A percentile compares a stretch with the other conserved stretches of the same genome.
Conservation (phyloP, 2,329 filamentous ascomycete species). For the Fusarium protoensiforme region DNA sequence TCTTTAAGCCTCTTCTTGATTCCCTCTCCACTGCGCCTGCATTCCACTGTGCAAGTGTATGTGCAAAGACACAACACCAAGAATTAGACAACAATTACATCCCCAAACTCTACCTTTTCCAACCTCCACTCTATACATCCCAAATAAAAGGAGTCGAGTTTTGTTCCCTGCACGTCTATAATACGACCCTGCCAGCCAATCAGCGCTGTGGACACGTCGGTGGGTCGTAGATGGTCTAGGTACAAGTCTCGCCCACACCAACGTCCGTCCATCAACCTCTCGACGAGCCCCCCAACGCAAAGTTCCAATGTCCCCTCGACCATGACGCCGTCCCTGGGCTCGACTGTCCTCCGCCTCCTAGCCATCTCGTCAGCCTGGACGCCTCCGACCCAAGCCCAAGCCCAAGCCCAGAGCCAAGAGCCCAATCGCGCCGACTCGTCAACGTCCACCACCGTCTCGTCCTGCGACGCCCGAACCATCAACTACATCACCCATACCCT, state of each 20-base stretch:
- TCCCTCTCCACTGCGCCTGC: not conserved
- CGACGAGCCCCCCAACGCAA: not conserved
- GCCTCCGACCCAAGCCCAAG: slow-evolving; percentile 1
- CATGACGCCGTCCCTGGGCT: slow-evolving; percentile 36
- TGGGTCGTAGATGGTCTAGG: not conserved
- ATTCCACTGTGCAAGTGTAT: not conserved
- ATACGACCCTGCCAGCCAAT: not conserved
- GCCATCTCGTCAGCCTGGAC: slow-evolving; percentile 16
- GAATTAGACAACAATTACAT: not conserved
- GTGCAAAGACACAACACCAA: not conserved
- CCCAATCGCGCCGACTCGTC: slow-evolving; percentile 16
- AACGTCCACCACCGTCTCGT: slow-evolving; percentile 17
- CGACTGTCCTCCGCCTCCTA: slow-evolving; percentile 14
- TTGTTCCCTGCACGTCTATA: not conserved
- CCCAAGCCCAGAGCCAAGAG: slow-evolving; percentile 10
- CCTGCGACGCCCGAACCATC: slow-evolving; percentile 72
- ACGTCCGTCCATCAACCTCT: not conserved
- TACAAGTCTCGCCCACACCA: not conserved
- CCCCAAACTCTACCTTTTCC: not conserved
- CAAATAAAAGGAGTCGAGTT: not conserved
- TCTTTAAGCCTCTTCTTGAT: not conserved
- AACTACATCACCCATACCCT: slow-evolving; percentile 86
- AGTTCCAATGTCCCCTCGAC: slow-evolving; percentile 28
- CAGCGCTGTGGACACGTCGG: not conserved
- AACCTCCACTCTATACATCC: not conserved